These are phyloP conservation scores for Coniophora puteana DNA, from an alignment of 1,284 basidiomycete genomes.

Conservation along the genomic window DNA sequence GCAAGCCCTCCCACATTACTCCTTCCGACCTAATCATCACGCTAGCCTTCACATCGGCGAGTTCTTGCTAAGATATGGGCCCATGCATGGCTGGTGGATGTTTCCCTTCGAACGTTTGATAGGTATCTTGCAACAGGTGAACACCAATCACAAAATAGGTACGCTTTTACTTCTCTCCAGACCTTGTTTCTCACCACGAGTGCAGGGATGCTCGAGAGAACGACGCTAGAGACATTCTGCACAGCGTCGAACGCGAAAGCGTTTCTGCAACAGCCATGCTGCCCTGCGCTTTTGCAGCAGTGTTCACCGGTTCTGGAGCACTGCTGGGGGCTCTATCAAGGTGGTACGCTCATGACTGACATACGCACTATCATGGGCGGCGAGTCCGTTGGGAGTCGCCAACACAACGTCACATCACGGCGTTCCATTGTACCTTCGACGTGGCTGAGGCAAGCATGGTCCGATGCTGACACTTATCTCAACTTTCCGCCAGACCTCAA, in stretches of 20 bases:
- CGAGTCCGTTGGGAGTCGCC: neutral
- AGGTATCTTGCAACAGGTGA: constrained; percentile 15
- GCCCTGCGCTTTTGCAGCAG: neutral
- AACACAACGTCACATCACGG: neutral
- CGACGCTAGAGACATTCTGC: neutral
- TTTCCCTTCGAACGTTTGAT: constrained; percentile 22
- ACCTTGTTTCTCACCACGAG: too few species aligned
- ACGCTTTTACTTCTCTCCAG: too few species aligned
- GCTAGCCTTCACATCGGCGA: constrained; percentile 14
- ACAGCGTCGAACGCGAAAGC: neutral
- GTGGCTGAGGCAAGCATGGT: neutral
- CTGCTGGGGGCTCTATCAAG: neutral
- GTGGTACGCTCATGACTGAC: neutral
- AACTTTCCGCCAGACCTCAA: neutral
- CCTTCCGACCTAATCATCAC: constrained; percentile 13
- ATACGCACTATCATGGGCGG: neutral
- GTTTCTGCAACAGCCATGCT: neutral
- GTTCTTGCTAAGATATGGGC: constrained; percentile 16
- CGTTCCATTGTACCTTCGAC: neutral
- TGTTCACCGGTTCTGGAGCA: neutral
- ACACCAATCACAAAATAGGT: constrained; percentile 19
- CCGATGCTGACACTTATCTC: neutral
- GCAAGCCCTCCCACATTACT: constrained; percentile 7
- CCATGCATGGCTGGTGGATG: constrained; percentile 20
- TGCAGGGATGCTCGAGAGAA: neutral